These are phyloP conservation scores for Cymbopogon flexuosus DNA, from an alignment of 202 grass and related monocot species.

Conservation along the genomic window DNA sequence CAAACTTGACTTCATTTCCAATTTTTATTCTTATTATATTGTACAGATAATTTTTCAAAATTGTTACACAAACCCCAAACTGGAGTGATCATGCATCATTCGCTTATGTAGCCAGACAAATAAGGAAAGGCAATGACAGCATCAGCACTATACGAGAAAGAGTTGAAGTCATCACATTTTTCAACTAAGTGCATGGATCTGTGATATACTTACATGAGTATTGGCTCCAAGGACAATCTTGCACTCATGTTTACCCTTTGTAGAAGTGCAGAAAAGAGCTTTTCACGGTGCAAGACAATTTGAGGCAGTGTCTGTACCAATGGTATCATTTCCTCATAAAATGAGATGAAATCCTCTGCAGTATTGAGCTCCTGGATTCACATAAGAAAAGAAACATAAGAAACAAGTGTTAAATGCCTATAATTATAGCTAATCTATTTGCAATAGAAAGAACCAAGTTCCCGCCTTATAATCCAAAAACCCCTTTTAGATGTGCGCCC, in stretches of 20 bases:
- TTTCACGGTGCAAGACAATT: constrained; percentile 76
- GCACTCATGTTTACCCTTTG: constrained; percentile 66
- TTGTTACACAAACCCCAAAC: not conserved
- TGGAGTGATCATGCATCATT: not conserved
- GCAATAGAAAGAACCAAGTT: constrained; percentile 5
- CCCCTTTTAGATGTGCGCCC: not conserved
- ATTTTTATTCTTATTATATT: not conserved
- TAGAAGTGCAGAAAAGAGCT: constrained; percentile 62
- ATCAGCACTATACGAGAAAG: not conserved
- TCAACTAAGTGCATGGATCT: constrained; percentile 9
- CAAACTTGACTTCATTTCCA: constrained; percentile 9
- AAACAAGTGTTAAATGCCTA: not conserved
- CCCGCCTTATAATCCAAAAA: not conserved
- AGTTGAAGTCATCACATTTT: not conserved
- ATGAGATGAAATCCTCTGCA: constrained; percentile 82
- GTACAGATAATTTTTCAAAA: not conserved
- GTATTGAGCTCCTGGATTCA: constrained; percentile 76
- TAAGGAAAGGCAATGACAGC: constrained; percentile 14
- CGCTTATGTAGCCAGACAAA: not conserved
- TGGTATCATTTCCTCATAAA: constrained; percentile 78
- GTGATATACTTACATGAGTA: constrained; percentile 73
- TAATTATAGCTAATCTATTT: not conserved
- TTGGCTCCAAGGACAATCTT: constrained; percentile 71
- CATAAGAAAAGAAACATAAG: constrained; percentile 13
- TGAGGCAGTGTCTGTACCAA: constrained; percentile 87